Conservation (phyloP, 75 land plant genomes). For the Pinus tabuliformis region DNA sequence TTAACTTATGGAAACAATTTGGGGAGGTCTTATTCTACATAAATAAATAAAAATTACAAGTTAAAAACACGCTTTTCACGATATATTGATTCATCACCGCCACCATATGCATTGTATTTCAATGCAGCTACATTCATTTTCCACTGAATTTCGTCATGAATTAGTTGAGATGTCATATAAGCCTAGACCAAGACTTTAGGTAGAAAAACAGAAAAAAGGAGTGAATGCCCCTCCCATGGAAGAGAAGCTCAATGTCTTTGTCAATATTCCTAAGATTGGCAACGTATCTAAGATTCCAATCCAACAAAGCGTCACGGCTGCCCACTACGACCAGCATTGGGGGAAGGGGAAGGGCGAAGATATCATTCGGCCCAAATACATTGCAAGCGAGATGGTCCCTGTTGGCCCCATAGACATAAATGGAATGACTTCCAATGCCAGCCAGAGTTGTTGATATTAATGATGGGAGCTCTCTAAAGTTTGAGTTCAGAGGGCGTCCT, state of each 20-base stretch:
- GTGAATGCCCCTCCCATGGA: slow-evolving; percentile 47
- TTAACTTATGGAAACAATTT: no score
- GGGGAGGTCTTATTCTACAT: no score
- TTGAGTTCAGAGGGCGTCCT: slow-evolving; percentile 49
- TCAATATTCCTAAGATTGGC: slow-evolving; percentile 28
- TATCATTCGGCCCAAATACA: slow-evolving; percentile 28
- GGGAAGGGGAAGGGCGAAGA: slow-evolving; percentile 21
- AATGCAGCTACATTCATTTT: background rate
- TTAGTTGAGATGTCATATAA: background rate
- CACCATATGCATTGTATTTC: no score
- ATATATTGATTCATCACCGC: no score
- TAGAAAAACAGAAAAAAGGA: slow-evolving; percentile 44
- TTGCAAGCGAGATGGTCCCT: slow-evolving; percentile 51
- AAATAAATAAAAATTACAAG: no score
- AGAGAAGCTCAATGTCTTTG: slow-evolving; percentile 22
- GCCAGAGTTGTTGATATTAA: slow-evolving; percentile 30
- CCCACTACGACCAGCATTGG: slow-evolving; percentile 57
- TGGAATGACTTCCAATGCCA: slow-evolving; percentile 66
- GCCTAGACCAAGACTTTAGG: background rate
- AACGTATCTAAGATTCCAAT: slow-evolving; percentile 70
- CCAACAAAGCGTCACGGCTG: slow-evolving; percentile 60
- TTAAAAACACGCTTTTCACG: no score
- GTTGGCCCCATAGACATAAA: no score
- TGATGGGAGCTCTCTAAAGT: slow-evolving; percentile 11
- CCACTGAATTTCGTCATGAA: background rate